phyloP scores from a whole-genome alignment of 495 filamentous ascomycete species.

The Hypoxylon subgilvum region DNA sequence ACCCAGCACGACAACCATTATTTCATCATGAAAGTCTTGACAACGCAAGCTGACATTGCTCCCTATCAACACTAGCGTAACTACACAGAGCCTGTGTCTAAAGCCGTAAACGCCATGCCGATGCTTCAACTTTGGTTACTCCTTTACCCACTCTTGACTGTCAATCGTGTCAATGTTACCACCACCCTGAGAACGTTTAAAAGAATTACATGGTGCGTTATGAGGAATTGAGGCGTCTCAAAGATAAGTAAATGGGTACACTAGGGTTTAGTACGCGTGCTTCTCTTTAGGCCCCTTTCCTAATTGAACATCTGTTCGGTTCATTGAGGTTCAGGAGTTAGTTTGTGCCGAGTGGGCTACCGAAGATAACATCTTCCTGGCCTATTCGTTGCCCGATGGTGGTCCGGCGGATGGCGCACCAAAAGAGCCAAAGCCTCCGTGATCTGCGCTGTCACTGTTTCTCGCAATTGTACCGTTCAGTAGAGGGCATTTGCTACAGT shows the following conservation, averaged over 20 bases:
- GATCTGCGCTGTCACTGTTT: slow-evolving; percentile 63
- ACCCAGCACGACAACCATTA: background rate
- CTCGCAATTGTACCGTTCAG: slow-evolving; percentile 85
- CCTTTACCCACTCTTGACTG: background rate
- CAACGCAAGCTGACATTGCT: slow-evolving; percentile 6
- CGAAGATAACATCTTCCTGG: background rate
- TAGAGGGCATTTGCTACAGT: slow-evolving; percentile 75
- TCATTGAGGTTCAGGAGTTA: no score
- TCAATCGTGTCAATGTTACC: slow-evolving; percentile 1
- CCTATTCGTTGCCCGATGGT: slow-evolving; percentile 21
- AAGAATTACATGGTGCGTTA: slow-evolving; percentile 1
- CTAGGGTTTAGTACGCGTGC: no score
- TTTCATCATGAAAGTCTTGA: background rate
- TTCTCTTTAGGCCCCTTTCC: no score
- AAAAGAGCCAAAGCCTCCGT: slow-evolving; percentile 60
- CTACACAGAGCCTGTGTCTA: slow-evolving; percentile 2
- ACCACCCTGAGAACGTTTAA: slow-evolving; percentile 7
- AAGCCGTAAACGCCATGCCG: slow-evolving; percentile 29
- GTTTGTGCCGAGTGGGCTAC: no score
- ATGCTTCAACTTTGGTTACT: slow-evolving; percentile 31
- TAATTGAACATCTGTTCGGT: no score
- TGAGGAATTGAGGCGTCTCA: background rate
- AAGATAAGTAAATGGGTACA: no score
- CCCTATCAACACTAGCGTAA: slow-evolving; percentile 5
- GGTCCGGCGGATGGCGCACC: slow-evolving; percentile 40